A percentile compares a stretch with the other conserved stretches of the same genome.
phyloP scores from a whole-genome alignment of 2,329 filamentous ascomycete species.

The Teratosphaeria epicoccoides region DNA sequence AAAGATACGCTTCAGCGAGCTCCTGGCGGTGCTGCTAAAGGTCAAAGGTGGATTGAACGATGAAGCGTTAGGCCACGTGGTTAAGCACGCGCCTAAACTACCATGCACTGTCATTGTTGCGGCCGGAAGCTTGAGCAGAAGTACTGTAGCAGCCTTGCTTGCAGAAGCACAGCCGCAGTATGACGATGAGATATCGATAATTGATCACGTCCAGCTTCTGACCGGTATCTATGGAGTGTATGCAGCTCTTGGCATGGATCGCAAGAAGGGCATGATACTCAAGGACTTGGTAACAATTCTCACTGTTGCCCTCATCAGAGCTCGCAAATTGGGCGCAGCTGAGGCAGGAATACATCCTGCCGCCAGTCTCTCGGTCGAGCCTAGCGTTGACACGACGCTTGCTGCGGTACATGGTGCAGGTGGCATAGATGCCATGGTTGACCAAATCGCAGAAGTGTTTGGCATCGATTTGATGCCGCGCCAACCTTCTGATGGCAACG shows the following conservation, averaged over 20 bases:
- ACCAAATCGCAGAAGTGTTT: constrained; percentile 17
- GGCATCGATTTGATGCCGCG: constrained; percentile 13
- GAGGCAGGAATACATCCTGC: constrained; percentile 93
- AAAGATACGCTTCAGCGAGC: constrained; percentile 60
- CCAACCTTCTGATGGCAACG: neutral
- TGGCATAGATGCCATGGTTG: constrained; percentile 18
- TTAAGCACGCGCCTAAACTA: neutral
- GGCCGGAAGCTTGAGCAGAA: constrained; percentile 22
- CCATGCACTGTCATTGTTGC: neutral
- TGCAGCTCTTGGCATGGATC: constrained; percentile 63
- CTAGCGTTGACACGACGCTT: constrained; percentile 24
- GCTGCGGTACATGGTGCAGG: constrained; percentile 1
- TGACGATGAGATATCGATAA: constrained; percentile 25
- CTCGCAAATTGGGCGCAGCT: constrained; percentile 84
- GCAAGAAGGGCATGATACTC: constrained; percentile 85
- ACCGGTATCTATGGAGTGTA: constrained; percentile 83
- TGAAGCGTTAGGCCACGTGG: constrained; percentile 37
- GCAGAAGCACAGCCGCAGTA: constrained; percentile 14
- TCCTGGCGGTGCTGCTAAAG: constrained; percentile 57
- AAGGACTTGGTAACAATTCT: constrained; percentile 75
- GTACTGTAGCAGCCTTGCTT: constrained; percentile 2
- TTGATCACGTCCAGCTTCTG: constrained; percentile 54
- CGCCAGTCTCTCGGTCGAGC: constrained; percentile 67
- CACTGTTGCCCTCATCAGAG: constrained; percentile 76
- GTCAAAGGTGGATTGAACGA: constrained; percentile 53